phyloP scores from a whole-genome alignment of 2,329 filamentous ascomycete species.

The Zymoseptoria tritici region DNA sequence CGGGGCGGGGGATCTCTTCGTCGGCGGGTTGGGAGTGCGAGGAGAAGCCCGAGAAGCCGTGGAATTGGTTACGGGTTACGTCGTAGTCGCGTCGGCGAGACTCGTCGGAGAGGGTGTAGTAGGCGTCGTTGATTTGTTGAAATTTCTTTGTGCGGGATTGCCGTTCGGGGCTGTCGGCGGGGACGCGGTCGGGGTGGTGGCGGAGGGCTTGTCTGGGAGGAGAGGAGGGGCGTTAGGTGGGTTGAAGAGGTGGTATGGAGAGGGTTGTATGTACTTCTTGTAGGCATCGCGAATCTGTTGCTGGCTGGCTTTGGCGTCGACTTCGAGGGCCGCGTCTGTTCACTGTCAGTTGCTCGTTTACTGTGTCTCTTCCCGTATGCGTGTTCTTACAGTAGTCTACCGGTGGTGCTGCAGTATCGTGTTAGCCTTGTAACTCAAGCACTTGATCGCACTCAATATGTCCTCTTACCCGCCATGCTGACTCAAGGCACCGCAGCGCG shows the following conservation, averaged over 20 bases:
- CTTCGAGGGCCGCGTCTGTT: slow-evolving; percentile 28
- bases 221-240: neutral
- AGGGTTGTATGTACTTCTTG: slow-evolving; percentile 55
- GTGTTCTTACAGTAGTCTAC: slow-evolving; percentile 26
- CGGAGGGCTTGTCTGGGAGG: slow-evolving; percentile 61
- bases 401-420: slow-evolving; percentile 23
- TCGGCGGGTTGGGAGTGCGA: slow-evolving; percentile 34
- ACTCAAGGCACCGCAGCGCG: neutral
- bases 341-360: slow-evolving; percentile 1
- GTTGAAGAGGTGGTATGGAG: neutral
- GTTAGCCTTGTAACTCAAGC: neutral
- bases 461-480: neutral
- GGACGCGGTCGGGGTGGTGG: slow-evolving; percentile 86
- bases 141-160: slow-evolving; percentile 74
- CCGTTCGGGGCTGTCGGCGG: slow-evolving; percentile 75
- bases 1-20: slow-evolving; percentile 42
- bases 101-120: slow-evolving; percentile 81
- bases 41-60: slow-evolving; percentile 36
- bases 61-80: slow-evolving; percentile 53
- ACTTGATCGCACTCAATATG: neutral
- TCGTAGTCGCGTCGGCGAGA: slow-evolving; percentile 78
- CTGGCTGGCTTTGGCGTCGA: slow-evolving; percentile 59
- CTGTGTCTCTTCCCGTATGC: neutral
- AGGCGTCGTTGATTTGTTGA: slow-evolving; percentile 87
- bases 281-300: slow-evolving; percentile 90